Evolutionary conservation across 192 early-diverging fungal species (phyloP).

Genomic region (Neocallimastix lanati): DNA sequence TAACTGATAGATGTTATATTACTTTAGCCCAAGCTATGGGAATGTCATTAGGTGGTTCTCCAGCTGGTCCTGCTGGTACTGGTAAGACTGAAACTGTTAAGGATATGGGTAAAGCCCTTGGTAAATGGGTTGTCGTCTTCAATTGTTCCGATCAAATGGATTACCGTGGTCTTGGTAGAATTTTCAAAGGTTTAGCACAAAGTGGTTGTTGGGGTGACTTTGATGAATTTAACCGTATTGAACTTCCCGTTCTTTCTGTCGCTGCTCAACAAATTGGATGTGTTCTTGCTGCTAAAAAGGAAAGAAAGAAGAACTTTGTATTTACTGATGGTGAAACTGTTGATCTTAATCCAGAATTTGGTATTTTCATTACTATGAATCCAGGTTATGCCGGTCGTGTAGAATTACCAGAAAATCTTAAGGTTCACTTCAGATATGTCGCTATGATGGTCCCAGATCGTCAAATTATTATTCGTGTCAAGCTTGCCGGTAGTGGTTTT

Average conservation of each 20-base stretch:
- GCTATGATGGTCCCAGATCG: conserved; percentile 50
- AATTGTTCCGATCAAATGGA: conserved; percentile 55
- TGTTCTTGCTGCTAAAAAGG: conserved; percentile 36
- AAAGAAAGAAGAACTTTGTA: conserved; percentile 35
- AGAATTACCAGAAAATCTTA: conserved; percentile 44
- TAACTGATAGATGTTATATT: conserved; percentile 40
- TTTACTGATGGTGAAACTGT: conserved; percentile 48
- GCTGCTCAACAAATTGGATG: conserved; percentile 48
- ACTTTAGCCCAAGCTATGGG: conserved; percentile 43
- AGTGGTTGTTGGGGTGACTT: conserved; percentile 45
- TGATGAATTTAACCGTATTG: conserved; percentile 49
- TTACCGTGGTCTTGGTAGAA: conserved; percentile 41
- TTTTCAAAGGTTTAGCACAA: conserved; percentile 46
- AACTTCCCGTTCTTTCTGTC: conserved; percentile 41
- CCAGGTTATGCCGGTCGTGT: conserved; percentile 49
- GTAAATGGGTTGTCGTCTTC: conserved; percentile 52
- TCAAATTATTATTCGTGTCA: conserved; percentile 47
- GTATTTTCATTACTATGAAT: conserved; percentile 53
- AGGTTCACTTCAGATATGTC: conserved; percentile 46
- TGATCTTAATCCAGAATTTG: conserved; percentile 46
- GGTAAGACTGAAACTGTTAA: conserved; percentile 48
- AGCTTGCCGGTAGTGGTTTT: conserved; percentile 46
- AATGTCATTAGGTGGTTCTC: conserved; percentile 45
- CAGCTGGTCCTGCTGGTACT: conserved; percentile 34
- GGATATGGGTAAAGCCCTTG: conserved; percentile 43